These are phyloP conservation scores for Phyllosticta ampelicida DNA, from an alignment of 2,329 filamentous ascomycete species.

Conservation along the genomic window DNA sequence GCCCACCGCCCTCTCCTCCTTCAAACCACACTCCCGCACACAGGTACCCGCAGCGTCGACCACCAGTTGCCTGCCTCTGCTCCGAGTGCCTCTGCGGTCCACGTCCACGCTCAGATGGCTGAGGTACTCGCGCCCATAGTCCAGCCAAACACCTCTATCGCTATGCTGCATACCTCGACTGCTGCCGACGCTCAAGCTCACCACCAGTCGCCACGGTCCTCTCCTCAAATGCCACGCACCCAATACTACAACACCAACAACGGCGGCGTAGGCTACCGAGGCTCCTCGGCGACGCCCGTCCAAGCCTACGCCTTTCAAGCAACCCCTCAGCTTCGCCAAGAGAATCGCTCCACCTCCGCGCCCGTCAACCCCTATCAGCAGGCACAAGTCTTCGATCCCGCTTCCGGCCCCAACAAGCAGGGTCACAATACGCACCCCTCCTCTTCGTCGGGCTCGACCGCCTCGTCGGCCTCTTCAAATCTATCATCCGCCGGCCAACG, in stretches of 20 bases:
- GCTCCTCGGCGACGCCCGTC: conserved; percentile 33
- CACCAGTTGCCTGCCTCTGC: conserved; percentile 13
- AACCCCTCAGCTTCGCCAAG: conserved; percentile 45
- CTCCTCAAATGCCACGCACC: conserved; percentile 31
- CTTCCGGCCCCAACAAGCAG: conserved; percentile 17
- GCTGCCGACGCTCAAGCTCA: conserved; percentile 36
- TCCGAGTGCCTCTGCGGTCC: conserved; percentile 1
- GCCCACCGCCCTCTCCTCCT: conserved; percentile 15
- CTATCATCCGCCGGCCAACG: conserved; percentile 29
- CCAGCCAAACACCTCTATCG: conserved; percentile 36
- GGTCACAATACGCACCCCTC: conserved; percentile 30
- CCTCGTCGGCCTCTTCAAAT: conserved; percentile 41
- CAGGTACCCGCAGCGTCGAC: conserved; percentile 8
- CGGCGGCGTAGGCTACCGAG: conserved; percentile 30
- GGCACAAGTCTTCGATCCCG: conserved; percentile 19
- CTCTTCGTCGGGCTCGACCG: conserved; percentile 32
- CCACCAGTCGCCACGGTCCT: conserved; percentile 23
- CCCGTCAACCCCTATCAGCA: conserved; percentile 35
- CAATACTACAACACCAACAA: conserved; percentile 33
- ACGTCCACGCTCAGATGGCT: conserved; percentile 25
- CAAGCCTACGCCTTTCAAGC: conserved; percentile 41
- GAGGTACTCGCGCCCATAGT: conserved; percentile 38
- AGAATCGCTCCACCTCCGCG: conserved; percentile 45
- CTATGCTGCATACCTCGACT: conserved; percentile 40
- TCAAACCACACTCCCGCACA: conserved; percentile 14